Base-by-base conservation (phyloP, 78 protist genomes). In the Thecamonas trahens region DNA sequence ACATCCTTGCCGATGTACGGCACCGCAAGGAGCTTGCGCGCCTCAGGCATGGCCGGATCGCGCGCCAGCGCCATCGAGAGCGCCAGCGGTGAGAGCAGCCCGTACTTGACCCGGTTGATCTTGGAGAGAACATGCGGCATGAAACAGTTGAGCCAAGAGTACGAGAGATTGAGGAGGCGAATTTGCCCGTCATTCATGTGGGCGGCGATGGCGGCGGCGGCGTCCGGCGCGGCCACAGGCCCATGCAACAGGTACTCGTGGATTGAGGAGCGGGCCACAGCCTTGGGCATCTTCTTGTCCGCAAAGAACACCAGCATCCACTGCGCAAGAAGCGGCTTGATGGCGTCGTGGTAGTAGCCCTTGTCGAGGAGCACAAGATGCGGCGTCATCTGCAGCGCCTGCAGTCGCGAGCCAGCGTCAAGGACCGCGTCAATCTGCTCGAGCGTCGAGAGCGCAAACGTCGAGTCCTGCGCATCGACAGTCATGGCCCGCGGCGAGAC, bases 1-100 rank as follows among this genome's bases (percentile, higher is more conserved):
- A 84, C 84, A 24, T 84, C 90, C 82, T 84, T 84, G 61, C 84
- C 90, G n/a, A 84, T 77, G 61, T 74, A 84, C n/a, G 90, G 90
- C 31, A 86, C 84, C 18, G 91, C 91, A 24, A 39, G 58, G 32
- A 79, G 42, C 42, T 14, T 44, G n/a, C 90, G 70, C 15, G 80
- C 47, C 6, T 15, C 29, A 17, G 90, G 80, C 22, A 18, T 1
- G 31, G 45, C 6, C 18, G 47, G n/a, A 13, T 67, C 70, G 37
- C 29, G 17, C 54, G 22, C 73, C 65, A 72, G 32, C 34, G 74
- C 74, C 24, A 35, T 49, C 6, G 13, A 44, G n/a, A n/a, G n/a
- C n/a, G n/a, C n/a, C n/a, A n/a, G n/a, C 9, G 1, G 38, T 5
- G 20, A 22, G 11, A 79, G 79, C 45, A 79, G 59, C 35, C 85